Conservation (phyloP, 1,284 basidiomycete species). For the Cryptococcus wingfieldii region DNA sequence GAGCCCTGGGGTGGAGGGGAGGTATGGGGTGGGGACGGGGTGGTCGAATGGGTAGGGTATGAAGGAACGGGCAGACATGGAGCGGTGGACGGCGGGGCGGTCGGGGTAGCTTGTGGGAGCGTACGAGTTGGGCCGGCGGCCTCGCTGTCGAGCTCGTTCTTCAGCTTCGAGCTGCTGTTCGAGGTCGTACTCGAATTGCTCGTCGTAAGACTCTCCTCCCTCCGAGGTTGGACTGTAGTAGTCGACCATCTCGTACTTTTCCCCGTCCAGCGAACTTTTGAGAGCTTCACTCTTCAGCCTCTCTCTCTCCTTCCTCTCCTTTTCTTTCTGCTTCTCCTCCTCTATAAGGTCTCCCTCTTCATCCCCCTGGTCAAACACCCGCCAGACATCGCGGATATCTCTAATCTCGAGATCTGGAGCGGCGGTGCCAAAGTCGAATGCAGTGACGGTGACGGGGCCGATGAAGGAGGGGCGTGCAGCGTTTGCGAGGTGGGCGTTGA, state of each 20-base stretch:
- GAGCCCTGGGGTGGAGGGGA: slow-evolving; percentile 2
- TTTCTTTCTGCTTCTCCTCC: slow-evolving; percentile 21
- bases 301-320: slow-evolving; percentile 54
- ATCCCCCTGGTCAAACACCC: slow-evolving; percentile 79
- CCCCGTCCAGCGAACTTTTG: slow-evolving; percentile 7
- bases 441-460: slow-evolving; percentile 78
- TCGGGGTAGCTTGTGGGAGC: neutral
- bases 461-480: slow-evolving; percentile 83
- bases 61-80: slow-evolving; percentile 9
- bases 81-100: slow-evolving; percentile 1
- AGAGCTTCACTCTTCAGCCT: slow-evolving; percentile 7
- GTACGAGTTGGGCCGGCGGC: neutral
- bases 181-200: neutral
- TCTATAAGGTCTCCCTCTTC: slow-evolving; percentile 55
- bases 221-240: neutral
- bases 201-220: neutral
- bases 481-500: slow-evolving; percentile 72
- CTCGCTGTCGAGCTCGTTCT: neutral
- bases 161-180: neutral
- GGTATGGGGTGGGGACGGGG: neutral
- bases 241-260: slow-evolving; percentile 7
- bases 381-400: slow-evolving; percentile 89
- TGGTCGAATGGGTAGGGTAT: slow-evolving; percentile 12
- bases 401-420: slow-evolving; percentile 83
- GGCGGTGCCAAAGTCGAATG: slow-evolving; percentile 79